phyloP scores from a whole-genome alignment of 768 basidiomycete species.

The Mycena chlorophos region DNA sequence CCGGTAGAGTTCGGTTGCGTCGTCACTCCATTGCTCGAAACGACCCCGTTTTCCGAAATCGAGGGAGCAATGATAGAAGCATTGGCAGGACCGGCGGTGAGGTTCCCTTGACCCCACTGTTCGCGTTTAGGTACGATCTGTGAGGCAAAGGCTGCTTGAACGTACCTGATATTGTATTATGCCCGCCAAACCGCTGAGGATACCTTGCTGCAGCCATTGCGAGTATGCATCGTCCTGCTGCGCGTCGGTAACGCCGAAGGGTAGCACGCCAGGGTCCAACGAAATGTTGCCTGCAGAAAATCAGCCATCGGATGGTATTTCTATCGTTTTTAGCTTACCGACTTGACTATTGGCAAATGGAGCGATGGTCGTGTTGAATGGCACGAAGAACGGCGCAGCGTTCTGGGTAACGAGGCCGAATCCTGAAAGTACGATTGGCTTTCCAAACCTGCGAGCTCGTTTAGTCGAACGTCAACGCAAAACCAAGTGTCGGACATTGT shows the following conservation, averaged over 20 bases:
- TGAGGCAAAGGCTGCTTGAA: neutral
- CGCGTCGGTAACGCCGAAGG: slow-evolving; percentile 52
- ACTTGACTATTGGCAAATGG: slow-evolving; percentile 23
- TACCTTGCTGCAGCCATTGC: slow-evolving; percentile 51
- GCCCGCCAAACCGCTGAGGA: slow-evolving; percentile 39
- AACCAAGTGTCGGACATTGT: slow-evolving; percentile 34
- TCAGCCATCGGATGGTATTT: neutral
- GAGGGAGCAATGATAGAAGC: slow-evolving; percentile 47
- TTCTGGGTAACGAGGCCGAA: slow-evolving; percentile 65
- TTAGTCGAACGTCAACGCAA: neutral
- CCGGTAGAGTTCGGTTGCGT: slow-evolving; percentile 42
- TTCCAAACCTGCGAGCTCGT: slow-evolving; percentile 46
- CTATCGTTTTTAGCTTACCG: slow-evolving; percentile 4
- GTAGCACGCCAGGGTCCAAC: slow-evolving; percentile 23
- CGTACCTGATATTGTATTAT: slow-evolving; percentile 50
- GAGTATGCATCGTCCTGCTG: slow-evolving; percentile 55
- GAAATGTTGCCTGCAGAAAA: slow-evolving; percentile 12
- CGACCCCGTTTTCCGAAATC: slow-evolving; percentile 33
- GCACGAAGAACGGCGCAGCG: slow-evolving; percentile 55
- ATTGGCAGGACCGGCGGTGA: slow-evolving; percentile 44
- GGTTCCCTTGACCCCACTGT: slow-evolving; percentile 57
- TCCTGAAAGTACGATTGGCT: slow-evolving; percentile 53
- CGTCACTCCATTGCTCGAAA: slow-evolving; percentile 16
- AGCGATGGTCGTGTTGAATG: slow-evolving; percentile 53
- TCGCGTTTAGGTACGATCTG: slow-evolving; percentile 24